Percentiles rank a stretch among this genome's conserved stretches.
Conservation (phyloP, 2,329 filamentous ascomycete genomes). For the Dothidotthia symphoricarpi region DNA sequence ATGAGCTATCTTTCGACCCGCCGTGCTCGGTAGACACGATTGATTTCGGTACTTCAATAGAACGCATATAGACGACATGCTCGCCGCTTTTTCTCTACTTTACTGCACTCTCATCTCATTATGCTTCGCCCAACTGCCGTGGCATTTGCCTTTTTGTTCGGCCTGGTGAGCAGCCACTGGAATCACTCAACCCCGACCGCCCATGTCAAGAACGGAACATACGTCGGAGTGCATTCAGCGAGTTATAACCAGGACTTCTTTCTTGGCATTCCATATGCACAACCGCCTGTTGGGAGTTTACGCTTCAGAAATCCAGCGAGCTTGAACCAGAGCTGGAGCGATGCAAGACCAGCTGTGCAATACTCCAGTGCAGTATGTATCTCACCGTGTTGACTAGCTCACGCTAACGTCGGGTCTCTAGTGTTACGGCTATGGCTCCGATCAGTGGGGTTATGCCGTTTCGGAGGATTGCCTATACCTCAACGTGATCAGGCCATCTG, state of each 20-base stretch:
- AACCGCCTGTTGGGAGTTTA: slow-evolving; percentile 42
- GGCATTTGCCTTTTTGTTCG: slow-evolving; percentile 13
- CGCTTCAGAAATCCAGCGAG: slow-evolving; percentile 52
- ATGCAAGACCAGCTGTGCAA: slow-evolving; percentile 40
- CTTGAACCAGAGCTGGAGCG: slow-evolving; percentile 45
- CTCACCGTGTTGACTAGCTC: not conserved
- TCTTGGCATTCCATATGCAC: slow-evolving; percentile 51
- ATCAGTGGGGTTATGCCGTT: slow-evolving; percentile 50
- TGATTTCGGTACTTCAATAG: too few relatives aligned
- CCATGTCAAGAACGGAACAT: slow-evolving; percentile 46
- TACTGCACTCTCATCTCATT: not conserved
- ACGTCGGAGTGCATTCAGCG: slow-evolving; percentile 39
- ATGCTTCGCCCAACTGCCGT: slow-evolving; percentile 17
- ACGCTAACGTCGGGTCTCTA: slow-evolving; percentile 16
- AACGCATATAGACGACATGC: too few relatives aligned
- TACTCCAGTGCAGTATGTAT: slow-evolving; percentile 22
- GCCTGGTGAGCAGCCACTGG: slow-evolving; percentile 11
- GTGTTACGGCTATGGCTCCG: slow-evolving; percentile 39
- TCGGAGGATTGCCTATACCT: slow-evolving; percentile 52
- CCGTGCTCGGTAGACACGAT: too few relatives aligned
- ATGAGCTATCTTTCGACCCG: too few relatives aligned
- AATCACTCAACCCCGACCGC: slow-evolving; percentile 30
- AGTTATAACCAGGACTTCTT: slow-evolving; percentile 49
- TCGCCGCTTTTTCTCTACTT: too few relatives aligned
- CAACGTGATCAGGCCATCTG: slow-evolving; percentile 51